These are phyloP conservation scores for Hypoxylon sp. DNA, from an alignment of 2,329 filamentous ascomycete species.

Conservation along the genomic window DNA sequence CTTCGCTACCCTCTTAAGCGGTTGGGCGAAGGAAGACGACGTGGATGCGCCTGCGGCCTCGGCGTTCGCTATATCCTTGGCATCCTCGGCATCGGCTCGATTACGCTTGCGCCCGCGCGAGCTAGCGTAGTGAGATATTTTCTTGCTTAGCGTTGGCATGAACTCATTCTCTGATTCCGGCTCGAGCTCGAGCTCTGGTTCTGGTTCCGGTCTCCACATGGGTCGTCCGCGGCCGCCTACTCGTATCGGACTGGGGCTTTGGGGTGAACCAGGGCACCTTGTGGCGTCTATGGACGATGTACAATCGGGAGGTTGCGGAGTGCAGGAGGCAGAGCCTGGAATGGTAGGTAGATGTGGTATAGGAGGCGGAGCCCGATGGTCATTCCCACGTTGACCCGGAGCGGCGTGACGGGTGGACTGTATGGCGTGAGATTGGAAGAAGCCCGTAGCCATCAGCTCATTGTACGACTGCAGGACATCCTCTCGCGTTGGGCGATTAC, in stretches of 20 bases:
- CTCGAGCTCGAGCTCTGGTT: background rate
- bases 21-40: constrained; percentile 37
- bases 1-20: constrained; percentile 54
- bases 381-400: constrained; percentile 31
- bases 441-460: constrained; percentile 63
- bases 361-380: constrained; percentile 9
- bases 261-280: constrained; percentile 2
- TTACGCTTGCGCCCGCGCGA: constrained; percentile 61
- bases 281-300: constrained; percentile 33
- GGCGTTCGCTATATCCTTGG: constrained; percentile 44
- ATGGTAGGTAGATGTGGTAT: constrained; percentile 27
- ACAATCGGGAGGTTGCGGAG: constrained; percentile 35
- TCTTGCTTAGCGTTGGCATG: constrained; percentile 22
- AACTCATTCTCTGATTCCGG: constrained; percentile 5
- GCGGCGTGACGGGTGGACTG: constrained; percentile 61
- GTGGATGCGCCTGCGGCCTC: constrained; percentile 21
- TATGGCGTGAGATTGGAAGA: constrained; percentile 67
- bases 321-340: constrained; percentile 32
- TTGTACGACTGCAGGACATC: constrained; percentile 66
- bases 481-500: constrained; percentile 52
- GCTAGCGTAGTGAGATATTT: constrained; percentile 34
- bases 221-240: constrained; percentile 10
- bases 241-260: constrained; percentile 21
- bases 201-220: constrained; percentile 3
- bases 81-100: constrained; percentile 50